Conservation (phyloP, 2,329 filamentous ascomycete genomes). For the Penicillium expansum region DNA sequence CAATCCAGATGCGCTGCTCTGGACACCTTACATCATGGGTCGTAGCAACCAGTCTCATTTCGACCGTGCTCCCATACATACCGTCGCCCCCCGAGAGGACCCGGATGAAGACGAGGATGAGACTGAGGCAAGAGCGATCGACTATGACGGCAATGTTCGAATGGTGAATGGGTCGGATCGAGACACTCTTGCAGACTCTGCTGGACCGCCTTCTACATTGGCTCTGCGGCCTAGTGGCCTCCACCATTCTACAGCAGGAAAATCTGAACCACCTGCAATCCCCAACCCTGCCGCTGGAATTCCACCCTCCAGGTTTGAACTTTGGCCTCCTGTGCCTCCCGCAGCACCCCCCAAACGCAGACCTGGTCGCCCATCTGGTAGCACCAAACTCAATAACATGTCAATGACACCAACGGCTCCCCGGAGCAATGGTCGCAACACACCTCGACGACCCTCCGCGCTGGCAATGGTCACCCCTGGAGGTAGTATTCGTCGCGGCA, state of each 20-base stretch:
- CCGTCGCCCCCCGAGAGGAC: conserved; percentile 82
- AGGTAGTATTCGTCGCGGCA: conserved; percentile 34
- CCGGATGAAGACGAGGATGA: conserved; percentile 35
- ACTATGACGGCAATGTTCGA: conserved; percentile 14
- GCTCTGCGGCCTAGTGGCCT: conserved; percentile 30
- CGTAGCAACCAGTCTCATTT: conserved; percentile 77
- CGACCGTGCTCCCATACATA: conserved; percentile 77
- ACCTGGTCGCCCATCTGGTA: conserved; percentile 40
- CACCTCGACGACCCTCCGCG: conserved; percentile 34
- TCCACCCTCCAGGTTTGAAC: conserved; percentile 43
- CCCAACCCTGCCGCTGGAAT: conserved; percentile 37
- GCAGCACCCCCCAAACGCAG: conserved; percentile 34
- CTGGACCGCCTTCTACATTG: conserved; percentile 38
- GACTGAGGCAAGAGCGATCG: conserved; percentile 19
- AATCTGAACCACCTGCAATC: conserved; percentile 13
- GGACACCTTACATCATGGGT: conserved; percentile 98
- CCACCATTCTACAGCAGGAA: conserved; percentile 17
- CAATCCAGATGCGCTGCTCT: conserved; percentile 75
- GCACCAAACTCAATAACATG: conserved; percentile 25
- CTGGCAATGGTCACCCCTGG: conserved; percentile 33
- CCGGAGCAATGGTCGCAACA: conserved; percentile 37
- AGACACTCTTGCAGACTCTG: conserved; percentile 25
- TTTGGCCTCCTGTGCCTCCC: conserved; percentile 43
- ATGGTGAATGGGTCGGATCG: conserved; percentile 18
- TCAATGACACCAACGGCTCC: conserved; percentile 33